A percentile compares a stretch with the other conserved stretches of the same genome.
Evolutionary conservation across 106 monocot genomes (phyloP).

Genomic region (Alisma plantagoaquatica): DNA sequence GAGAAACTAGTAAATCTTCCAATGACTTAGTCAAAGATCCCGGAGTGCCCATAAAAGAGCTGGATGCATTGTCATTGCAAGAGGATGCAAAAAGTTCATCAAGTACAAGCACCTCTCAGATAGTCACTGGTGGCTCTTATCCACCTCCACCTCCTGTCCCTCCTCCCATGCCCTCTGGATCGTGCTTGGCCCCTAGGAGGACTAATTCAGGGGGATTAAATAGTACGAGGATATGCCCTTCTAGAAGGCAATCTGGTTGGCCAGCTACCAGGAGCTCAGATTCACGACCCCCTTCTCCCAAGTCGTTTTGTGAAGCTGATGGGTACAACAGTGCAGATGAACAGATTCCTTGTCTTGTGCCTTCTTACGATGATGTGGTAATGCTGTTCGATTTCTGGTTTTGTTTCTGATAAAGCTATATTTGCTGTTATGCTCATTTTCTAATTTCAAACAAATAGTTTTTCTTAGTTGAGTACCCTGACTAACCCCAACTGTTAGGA

Average conservation of each 20-base stretch:
- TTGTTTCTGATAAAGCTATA: too few species aligned
- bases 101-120: conserved; percentile 27
- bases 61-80: conserved; percentile 10
- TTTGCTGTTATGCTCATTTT: too few species aligned
- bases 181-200: conserved; percentile 25
- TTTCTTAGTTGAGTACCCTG: neutral
- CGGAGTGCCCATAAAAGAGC: conserved; percentile 8
- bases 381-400: too few species aligned
- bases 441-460: neutral
- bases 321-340: conserved; percentile 99
- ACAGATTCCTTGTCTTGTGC: conserved; percentile 59
- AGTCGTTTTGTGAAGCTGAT: conserved; percentile 68
- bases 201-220: conserved; percentile 16
- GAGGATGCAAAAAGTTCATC: conserved; percentile 13
- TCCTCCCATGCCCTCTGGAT: conserved; percentile 41
- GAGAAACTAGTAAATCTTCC: conserved; percentile 21
- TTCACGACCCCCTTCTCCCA: conserved; percentile 77
- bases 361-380: conserved; percentile 75
- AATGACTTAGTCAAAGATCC: conserved; percentile 18
- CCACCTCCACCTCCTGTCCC: conserved; percentile 80
- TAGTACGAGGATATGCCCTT: conserved; percentile 38
- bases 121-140: conserved; percentile 32
- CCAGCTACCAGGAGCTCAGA: conserved; percentile 37
- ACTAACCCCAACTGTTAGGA: neutral
- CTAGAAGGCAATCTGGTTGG: conserved; percentile 57